Evolutionary conservation across 257 asterid species (phyloP), one percentile per base, ranked within the genome.

Genomic region (Jaltomata sinuosa): DNA sequence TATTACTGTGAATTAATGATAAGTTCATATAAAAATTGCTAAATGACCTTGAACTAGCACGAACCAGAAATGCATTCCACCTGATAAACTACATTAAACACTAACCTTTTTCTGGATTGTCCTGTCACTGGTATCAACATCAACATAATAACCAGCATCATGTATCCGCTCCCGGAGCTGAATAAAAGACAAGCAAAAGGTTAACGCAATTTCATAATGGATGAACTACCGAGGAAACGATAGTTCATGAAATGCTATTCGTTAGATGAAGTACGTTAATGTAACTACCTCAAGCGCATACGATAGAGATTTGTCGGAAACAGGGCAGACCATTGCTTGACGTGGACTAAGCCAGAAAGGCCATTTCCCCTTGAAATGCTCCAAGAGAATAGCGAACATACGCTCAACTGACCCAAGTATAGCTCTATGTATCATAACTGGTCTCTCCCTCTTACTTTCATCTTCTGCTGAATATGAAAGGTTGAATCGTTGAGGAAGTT

Each of bases 301-400:
- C 16, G 92, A 18, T 83, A 86, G 97, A 76, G 98, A 97, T 86
- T 97, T 97, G 88, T 93, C 97, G 19, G 99, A 97, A 67, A 97
- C 94, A 11, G 99, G 98, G 92, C 99, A 97, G 65, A 97, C 98
- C 87, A 97, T 94, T 78, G 97, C 97, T 87, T 97, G 99, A 72
- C 98, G 97, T 0, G 99, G 99, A 85, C 98, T 97, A 72, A 97
- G 97, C 99, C 99, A 97, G 88, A 97, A 95, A 79, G 99, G 99
- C 98, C 99, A 97, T 86, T 97, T 97, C 72, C 98, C 99, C 89
- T 97, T 94, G 85, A 88, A 93, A 89, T 97, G 99, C 89, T 97
- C 98, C 91, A 97, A 88, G 65, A 97, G 96, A 85, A 97, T 95
- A 19, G 99, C 98, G 85, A 97, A 94, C 97, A 94, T 97, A 64